Conservation (phyloP, 768 basidiomycete genomes). For the Guyanaporus albipodus region DNA sequence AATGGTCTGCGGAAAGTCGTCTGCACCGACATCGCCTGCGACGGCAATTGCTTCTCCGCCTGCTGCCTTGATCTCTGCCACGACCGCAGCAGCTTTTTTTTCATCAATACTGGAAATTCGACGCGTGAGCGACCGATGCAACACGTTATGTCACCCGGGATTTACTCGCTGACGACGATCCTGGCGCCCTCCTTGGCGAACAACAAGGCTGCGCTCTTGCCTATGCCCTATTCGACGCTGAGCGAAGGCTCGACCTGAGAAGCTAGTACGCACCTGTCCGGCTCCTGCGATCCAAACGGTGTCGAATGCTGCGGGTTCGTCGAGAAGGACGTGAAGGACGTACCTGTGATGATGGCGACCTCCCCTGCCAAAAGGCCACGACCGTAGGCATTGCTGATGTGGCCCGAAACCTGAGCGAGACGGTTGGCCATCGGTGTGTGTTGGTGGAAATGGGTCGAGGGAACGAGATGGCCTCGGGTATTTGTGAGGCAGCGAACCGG, state of each 20-base stretch:
- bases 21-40: conserved; percentile 76
- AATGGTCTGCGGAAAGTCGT: conserved; percentile 78
- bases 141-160: background rate
- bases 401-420: conserved; percentile 67
- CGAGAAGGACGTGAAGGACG: conserved; percentile 18
- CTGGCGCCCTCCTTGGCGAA: conserved; percentile 86
- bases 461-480: background rate
- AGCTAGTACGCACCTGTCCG: conserved; percentile 56
- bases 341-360: conserved; percentile 84
- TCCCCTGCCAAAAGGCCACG: conserved; percentile 68
- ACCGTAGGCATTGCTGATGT: conserved; percentile 49
- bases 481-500: background rate
- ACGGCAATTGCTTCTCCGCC: conserved; percentile 76
- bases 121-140: conserved; percentile 1
- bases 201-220: conserved; percentile 65
- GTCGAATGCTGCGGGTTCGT: background rate
- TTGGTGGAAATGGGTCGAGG: background rate
- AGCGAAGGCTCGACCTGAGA: background rate
- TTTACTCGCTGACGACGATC: conserved; percentile 79
- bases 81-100: conserved; percentile 61
- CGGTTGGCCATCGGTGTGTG: conserved; percentile 44
- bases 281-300: conserved; percentile 46
- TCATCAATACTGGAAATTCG: conserved; percentile 57
- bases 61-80: conserved; percentile 63
- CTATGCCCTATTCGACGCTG: conserved; percentile 58